phyloP scores from a whole-genome alignment of 768 basidiomycete species.

The Boletus pseudopeckii region DNA sequence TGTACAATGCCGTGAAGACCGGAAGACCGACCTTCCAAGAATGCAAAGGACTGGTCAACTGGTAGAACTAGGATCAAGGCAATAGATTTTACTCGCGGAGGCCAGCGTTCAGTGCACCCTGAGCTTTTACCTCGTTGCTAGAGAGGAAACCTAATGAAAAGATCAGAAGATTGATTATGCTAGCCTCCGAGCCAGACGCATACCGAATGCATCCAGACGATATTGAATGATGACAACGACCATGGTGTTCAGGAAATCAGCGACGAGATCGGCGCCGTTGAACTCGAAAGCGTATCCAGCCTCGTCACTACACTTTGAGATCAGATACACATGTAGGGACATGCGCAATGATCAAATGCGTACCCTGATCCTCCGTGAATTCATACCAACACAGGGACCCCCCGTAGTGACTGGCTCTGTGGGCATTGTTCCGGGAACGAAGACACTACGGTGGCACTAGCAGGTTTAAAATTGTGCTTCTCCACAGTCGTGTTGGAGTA shows the following conservation, averaged over 20 bases:
- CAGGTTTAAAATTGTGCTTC: neutral
- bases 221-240: slow-evolving; percentile 34
- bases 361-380: slow-evolving; percentile 39
- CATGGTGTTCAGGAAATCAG: slow-evolving; percentile 21
- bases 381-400: slow-evolving; percentile 34
- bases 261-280: slow-evolving; percentile 25
- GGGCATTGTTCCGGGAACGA: slow-evolving; percentile 6
- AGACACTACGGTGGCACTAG: slow-evolving; percentile 3
- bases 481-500: too few species aligned
- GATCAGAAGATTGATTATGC: too few species aligned
- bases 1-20: too few species aligned
- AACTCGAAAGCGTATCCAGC: slow-evolving; percentile 13
- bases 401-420: neutral
- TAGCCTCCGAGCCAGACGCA: neutral
- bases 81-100: slow-evolving; percentile 20
- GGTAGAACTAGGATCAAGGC: neutral
- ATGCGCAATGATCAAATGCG: neutral
- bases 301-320: slow-evolving; percentile 19
- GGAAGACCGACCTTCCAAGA: too few species aligned
- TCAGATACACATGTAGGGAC: neutral
- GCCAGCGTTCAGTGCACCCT: slow-evolving; percentile 34
- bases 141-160: slow-evolving; percentile 30
- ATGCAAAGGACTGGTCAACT: neutral
- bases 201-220: slow-evolving; percentile 36
- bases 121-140: slow-evolving; percentile 26